A percentile compares a stretch with the other conserved stretches of the same genome.
Conservation (phyloP, 2,329 filamentous ascomycete genomes). For the Ophidiomyces ophidiicola region DNA sequence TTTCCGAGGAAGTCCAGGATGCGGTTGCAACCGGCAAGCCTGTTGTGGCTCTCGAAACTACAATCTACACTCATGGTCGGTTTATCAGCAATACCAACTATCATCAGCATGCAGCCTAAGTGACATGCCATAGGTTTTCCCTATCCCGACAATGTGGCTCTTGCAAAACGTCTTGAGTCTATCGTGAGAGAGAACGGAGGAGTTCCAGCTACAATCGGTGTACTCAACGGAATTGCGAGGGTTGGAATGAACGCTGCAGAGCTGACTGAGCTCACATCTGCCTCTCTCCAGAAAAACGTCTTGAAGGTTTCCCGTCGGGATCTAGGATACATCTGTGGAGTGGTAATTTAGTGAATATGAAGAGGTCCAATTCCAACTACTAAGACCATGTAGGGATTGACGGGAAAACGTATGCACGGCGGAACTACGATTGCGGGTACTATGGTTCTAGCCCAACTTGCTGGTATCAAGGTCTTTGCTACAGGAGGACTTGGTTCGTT, state of each 20-base stretch:
- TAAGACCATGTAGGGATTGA: constrained; percentile 41
- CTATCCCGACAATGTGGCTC: constrained; percentile 58
- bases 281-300: constrained; percentile 54
- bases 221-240: constrained; percentile 68
- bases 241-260: constrained; percentile 67
- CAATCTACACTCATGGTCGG: constrained; percentile 87
- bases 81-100: not conserved
- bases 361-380: not conserved
- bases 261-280: constrained; percentile 54
- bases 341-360: constrained; percentile 41
- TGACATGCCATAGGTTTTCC: constrained; percentile 44
- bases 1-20: constrained; percentile 72
- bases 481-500: constrained; percentile 66
- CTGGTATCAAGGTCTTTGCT: constrained; percentile 84
- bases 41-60: constrained; percentile 85
- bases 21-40: constrained; percentile 64
- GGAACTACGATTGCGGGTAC: constrained; percentile 91
- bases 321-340: constrained; percentile 65
- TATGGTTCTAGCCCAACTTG: constrained; percentile 75
- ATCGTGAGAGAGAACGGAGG: constrained; percentile 70
- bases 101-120: not conserved
- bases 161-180: constrained; percentile 69
- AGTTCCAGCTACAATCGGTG: constrained; percentile 80
- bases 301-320: constrained; percentile 81
- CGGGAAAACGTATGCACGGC: constrained; percentile 61